phyloP scores from a whole-genome alignment of 2,329 filamentous ascomycete species.

The Ceratocystis diversiconidia region DNA sequence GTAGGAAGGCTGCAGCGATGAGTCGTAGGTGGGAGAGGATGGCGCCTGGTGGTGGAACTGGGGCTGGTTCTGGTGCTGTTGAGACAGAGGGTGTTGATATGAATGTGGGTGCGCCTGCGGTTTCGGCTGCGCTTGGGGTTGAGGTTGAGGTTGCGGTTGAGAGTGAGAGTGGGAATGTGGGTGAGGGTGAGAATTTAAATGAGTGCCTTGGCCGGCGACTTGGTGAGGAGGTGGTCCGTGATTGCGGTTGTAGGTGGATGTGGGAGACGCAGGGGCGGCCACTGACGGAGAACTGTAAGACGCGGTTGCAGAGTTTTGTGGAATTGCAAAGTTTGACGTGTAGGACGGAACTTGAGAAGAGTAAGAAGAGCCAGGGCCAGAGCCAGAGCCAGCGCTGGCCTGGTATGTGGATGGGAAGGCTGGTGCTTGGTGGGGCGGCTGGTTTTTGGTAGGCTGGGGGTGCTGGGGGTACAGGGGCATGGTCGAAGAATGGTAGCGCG shows the following conservation, averaged over 20 bases:
- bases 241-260: neutral
- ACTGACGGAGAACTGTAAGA: conserved; percentile 10
- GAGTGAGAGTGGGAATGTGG: neutral
- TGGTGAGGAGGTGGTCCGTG: neutral
- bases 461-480: conserved; percentile 16
- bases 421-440: conserved; percentile 14
- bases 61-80: neutral
- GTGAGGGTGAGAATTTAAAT: conserved; percentile 5
- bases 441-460: conserved; percentile 5
- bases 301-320: conserved; percentile 15
- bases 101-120: conserved; percentile 14
- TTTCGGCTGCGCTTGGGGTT: conserved; percentile 20
- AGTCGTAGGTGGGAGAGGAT: conserved; percentile 13
- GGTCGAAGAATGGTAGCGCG: conserved; percentile 12
- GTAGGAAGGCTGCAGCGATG: conserved; percentile 20
- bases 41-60: neutral
- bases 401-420: conserved; percentile 3
- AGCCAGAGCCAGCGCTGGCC: neutral
- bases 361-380: neutral
- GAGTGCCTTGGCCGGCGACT: neutral
- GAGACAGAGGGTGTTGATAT: conserved; percentile 10
- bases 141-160: conserved; percentile 20
- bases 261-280: conserved; percentile 12
- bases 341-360: conserved; percentile 2
- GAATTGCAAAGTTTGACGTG: conserved; percentile 9